Evolutionary conservation across 352 stramenopile genomes (phyloP).

Genomic region (Heterotrichella gracilis): DNA sequence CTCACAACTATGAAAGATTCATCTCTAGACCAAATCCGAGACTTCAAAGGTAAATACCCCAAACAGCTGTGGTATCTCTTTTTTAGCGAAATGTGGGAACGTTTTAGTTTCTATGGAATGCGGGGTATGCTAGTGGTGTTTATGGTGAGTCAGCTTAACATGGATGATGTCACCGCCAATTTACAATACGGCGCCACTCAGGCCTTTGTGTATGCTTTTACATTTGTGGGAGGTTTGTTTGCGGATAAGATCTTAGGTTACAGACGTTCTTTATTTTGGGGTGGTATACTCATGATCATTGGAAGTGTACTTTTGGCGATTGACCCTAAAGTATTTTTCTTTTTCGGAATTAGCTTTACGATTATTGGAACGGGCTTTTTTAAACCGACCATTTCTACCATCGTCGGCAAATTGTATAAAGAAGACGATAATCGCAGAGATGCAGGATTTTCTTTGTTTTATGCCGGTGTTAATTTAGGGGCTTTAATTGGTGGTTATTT

Average conservation of each 20-base stretch:
- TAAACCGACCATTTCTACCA: not conserved
- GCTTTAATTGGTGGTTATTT: not conserved
- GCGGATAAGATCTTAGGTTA: not conserved
- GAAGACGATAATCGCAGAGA: not conserved
- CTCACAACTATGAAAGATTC: no score
- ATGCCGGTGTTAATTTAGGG: not conserved
- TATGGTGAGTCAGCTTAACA: not conserved
- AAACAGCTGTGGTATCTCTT: slow-evolving; percentile 1
- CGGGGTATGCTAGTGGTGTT: not conserved
- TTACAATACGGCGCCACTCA: not conserved
- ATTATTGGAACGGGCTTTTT: slow-evolving; percentile 1
- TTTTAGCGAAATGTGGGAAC: slow-evolving; percentile 4
- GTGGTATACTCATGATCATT: not conserved
- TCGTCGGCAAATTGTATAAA: not conserved
- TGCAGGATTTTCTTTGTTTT: not conserved
- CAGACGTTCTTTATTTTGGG: not conserved
- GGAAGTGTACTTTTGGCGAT: not conserved
- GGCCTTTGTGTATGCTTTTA: not conserved
- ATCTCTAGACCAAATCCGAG: not conserved
- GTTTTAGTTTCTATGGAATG: not conserved
- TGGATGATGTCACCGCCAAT: not conserved
- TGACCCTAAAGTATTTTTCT: not conserved
- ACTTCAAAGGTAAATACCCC: slow-evolving; percentile 5
- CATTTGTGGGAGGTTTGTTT: not conserved
- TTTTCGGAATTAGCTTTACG: not conserved